Percentiles rank a stretch among this genome's conserved stretches.
Conservation (phyloP, 345 rosid genomes). For the Limnanthes douglasii region DNA sequence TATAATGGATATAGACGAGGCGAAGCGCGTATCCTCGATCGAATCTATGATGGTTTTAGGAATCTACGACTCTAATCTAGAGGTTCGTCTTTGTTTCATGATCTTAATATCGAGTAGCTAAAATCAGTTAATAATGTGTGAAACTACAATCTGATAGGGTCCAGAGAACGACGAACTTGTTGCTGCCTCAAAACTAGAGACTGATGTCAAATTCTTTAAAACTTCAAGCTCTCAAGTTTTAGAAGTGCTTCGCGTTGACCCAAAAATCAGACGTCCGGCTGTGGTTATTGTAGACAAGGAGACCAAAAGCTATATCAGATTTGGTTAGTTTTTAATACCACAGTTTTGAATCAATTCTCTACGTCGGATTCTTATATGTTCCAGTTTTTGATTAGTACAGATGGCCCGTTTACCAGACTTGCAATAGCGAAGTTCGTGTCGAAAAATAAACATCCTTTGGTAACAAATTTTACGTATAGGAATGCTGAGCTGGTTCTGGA, state of each 20-base stretch:
- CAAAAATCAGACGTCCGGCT: conserved; percentile 22
- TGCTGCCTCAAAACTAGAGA: conserved; percentile 21
- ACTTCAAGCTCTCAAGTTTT: conserved; percentile 23
- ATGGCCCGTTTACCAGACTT: conserved; percentile 62
- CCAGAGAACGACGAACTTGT: conserved; percentile 23
- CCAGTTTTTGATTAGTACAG: conserved; percentile 23
- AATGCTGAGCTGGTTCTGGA: conserved; percentile 50
- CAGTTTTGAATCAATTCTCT: too few species aligned
- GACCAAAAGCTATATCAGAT: conserved; percentile 12
- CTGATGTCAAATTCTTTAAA: conserved; percentile 28
- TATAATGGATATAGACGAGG: conserved; percentile 20
- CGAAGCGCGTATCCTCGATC: conserved; percentile 12
- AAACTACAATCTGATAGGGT: conserved; percentile 20
- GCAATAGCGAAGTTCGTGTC: conserved; percentile 64
- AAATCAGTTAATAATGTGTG: too few species aligned
- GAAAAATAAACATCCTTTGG: conserved; percentile 77
- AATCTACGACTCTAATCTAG: conserved; percentile 18
- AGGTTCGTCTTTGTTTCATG: too few species aligned
- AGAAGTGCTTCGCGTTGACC: conserved; percentile 16
- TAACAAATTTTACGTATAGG: conserved; percentile 68
- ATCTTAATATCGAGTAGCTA: too few species aligned
- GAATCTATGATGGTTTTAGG: conserved; percentile 24
- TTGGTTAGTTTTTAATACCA: conserved; percentile 13
- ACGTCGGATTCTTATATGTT: background rate
- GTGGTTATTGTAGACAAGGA: conserved; percentile 19